These are phyloP conservation scores for Ramichloridium luteum DNA, from an alignment of 2,329 filamentous ascomycete species.

Conservation along the genomic window DNA sequence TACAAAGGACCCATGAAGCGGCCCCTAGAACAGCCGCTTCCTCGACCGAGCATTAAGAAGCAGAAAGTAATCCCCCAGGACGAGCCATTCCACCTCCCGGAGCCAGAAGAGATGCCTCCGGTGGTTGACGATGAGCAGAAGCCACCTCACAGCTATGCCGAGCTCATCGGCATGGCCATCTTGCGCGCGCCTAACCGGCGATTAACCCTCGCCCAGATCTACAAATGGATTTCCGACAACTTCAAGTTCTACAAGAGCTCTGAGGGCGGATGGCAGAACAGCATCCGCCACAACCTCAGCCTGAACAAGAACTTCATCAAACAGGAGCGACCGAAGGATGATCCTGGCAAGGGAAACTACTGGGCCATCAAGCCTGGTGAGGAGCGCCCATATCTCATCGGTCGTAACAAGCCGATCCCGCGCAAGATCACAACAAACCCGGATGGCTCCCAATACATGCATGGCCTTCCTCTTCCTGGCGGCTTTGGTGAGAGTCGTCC, in stretches of 20 bases:
- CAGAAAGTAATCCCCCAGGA: slow-evolving; percentile 46
- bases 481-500: slow-evolving; percentile 19
- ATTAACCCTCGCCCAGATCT: slow-evolving; percentile 86
- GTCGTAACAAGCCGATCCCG: slow-evolving; percentile 50
- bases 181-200: slow-evolving; percentile 70
- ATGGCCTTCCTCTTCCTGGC: slow-evolving; percentile 17
- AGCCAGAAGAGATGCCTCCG: slow-evolving; percentile 65
- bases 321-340: slow-evolving; percentile 89
- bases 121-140: slow-evolving; percentile 81
- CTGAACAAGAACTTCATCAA: slow-evolving; percentile 95
- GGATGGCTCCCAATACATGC: slow-evolving; percentile 33
- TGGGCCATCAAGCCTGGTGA: slow-evolving; percentile 88
- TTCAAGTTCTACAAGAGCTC: slow-evolving; percentile 76
- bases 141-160: slow-evolving; percentile 84
- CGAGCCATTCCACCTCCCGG: slow-evolving; percentile 45
- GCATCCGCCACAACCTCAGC: slow-evolving; percentile 94
- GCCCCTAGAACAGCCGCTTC: slow-evolving; percentile 53
- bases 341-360: slow-evolving; percentile 94
- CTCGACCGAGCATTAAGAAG: slow-evolving; percentile 53
- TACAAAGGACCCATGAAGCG: slow-evolving; percentile 42
- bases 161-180: slow-evolving; percentile 94
- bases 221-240: slow-evolving; percentile 98
- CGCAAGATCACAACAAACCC: slow-evolving; percentile 42
- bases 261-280: slow-evolving; percentile 95
- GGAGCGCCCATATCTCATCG: slow-evolving; percentile 80